Evolutionary conservation across 2,329 filamentous ascomycete species (phyloP), one percentile per base, ranked within the genome.

Genomic region (Pseudopithomyces chartarum): DNA sequence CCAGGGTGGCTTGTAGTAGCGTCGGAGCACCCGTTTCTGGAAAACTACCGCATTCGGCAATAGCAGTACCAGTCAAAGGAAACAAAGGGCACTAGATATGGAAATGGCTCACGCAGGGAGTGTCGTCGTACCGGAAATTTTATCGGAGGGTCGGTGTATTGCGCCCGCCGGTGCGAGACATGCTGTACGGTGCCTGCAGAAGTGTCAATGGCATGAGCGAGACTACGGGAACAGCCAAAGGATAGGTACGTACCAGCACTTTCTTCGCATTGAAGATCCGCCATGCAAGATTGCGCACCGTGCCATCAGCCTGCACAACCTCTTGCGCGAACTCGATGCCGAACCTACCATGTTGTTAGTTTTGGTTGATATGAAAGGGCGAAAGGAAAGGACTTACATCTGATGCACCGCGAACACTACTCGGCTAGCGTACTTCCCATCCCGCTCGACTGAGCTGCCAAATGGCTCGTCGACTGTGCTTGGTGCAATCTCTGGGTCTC

Each of bases 201-300:
- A 17, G 1, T n/a, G 23, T 51, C 11, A 51, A 36, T 43, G 13
- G 42, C 20, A 17, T 40, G 12, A n/a, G 17, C 8, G 11, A 10
- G 15, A 13, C 2, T 6, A 2, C 1, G 33, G 10, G 32, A 13
- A 34, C n/a, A 29, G 20, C 22, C 6, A 54, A 19, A 26, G 22
- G 11, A 33, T 51, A 10, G n/a, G n/a, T n/a, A 84, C 90, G 80
- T 81, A 96, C 92, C 78, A 98, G 77, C 62, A 97, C 95, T 78
- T 93, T 91, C 81, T 97, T 97, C 34, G 95, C 95, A 74, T 96
- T 96, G 75, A 90, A 95, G 61, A 99, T 91, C 69, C 95, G 85
- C 93, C 94, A 97, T 6, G 93, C 92, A 61, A 99, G 80, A 72
- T 96, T 97, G 70, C 85, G 87, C 57, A 98, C 90, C 65, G 89